phyloP scores from a whole-genome alignment of 148 eudicot genomes.

The Gaultheria prostrata region DNA sequence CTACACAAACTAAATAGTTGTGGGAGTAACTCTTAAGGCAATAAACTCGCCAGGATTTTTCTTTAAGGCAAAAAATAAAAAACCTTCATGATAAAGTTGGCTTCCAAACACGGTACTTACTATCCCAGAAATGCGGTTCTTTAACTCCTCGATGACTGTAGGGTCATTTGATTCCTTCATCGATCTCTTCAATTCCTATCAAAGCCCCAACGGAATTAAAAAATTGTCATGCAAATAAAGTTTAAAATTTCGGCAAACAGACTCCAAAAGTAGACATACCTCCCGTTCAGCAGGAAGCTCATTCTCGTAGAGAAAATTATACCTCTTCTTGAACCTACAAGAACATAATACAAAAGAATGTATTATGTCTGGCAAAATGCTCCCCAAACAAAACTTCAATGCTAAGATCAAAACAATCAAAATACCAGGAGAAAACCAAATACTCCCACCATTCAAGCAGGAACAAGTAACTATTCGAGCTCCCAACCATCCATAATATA shows the following conservation, averaged over 20 bases:
- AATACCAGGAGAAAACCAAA: neutral
- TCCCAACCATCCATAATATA: neutral
- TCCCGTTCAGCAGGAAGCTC: slow-evolving; percentile 76
- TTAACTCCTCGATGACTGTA: slow-evolving; percentile 42
- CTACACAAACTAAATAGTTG: neutral
- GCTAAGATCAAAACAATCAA: neutral
- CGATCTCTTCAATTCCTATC: slow-evolving; percentile 56
- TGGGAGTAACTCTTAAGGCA: neutral
- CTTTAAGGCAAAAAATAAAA: too few species aligned
- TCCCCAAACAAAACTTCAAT: neutral
- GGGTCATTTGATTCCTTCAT: slow-evolving; percentile 65
- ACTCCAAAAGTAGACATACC: slow-evolving; percentile 37
- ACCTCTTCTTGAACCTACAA: slow-evolving; percentile 88
- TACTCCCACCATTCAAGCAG: neutral
- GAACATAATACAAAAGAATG: neutral
- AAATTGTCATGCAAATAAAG: neutral
- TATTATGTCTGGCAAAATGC: neutral
- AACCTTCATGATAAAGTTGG: neutral
- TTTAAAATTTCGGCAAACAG: neutral
- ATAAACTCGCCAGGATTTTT: neutral
- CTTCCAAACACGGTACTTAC: slow-evolving; percentile 43
- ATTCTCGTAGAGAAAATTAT: slow-evolving; percentile 59
- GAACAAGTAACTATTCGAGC: neutral
- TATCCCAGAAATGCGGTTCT: slow-evolving; percentile 49
- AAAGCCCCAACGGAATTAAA: slow-evolving; percentile 17